Evolutionary conservation across 2,329 filamentous ascomycete species (phyloP), one percentile per base, ranked within the genome.

Genomic region (Xylaria sp.): DNA sequence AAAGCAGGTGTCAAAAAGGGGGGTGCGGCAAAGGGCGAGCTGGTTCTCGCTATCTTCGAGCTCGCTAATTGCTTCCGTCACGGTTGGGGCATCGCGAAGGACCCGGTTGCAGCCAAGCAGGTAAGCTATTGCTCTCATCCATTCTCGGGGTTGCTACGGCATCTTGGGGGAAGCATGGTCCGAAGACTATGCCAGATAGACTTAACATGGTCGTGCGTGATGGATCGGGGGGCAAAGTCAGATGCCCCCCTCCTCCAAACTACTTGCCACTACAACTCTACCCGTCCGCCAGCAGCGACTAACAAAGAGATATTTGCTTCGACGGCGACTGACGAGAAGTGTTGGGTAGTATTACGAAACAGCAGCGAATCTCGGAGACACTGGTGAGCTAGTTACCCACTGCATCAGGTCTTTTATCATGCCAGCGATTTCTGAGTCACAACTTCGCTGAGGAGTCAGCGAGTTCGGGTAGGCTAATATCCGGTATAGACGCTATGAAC

Each of bases 31-130:
- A 99, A 98, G 79, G 95, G 95, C 62, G 95, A 99, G 81, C 85
- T 99, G 54, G 91, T 98, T 17, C 87, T 99, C 63, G 94, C 95
- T 63, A 98, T 99, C 67, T 98, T 95, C 72, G 95, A 99, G 81
- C 81, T 99, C 71, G 92, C 89, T 57, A 95, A 95, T 77, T 94
- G 87, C 78, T 98, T 97, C 81, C 88, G 95, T 63, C 87, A 98
- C 76, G 95, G 93, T 56, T 98, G 94, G 94, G 95, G 95, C 49
- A 90, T 97, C 51, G 83, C 87, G 65, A 91, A 91, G 73, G 95
- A 99, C 75, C 85, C 93, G 35, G 83, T 92, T 54, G 95, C 95
- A 47, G 95, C 95, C 51, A 88, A 88, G 75, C 85, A 88, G 80
- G 86, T 88, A 70, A 71, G 82, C 76, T 37, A 44, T 51, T 40